Percentiles rank a stretch among this genome's conserved stretches.
Evolutionary conservation across 2,329 filamentous ascomycete genomes (phyloP).

Genomic region (Setomelanomma holmii): DNA sequence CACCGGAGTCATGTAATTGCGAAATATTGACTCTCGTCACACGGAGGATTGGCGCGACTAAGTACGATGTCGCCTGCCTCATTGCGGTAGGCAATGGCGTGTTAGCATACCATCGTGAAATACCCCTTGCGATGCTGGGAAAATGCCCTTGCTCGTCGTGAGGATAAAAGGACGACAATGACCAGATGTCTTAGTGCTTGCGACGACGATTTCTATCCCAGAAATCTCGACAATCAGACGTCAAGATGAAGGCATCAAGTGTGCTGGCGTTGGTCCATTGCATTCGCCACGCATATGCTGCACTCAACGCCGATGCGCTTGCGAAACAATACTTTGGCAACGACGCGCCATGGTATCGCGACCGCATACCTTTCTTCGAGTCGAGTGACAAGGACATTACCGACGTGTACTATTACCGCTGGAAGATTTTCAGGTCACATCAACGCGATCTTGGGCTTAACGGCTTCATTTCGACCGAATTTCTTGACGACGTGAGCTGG

Average conservation of each 20-base stretch:
- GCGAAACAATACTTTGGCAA: constrained; percentile 49
- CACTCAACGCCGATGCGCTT: constrained; percentile 37
- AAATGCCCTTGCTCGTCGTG: too few relatives aligned
- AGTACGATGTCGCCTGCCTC: constrained; percentile 8
- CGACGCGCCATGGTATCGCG: constrained; percentile 50
- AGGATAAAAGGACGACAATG: neutral
- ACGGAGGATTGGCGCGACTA: neutral
- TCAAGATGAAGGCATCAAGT: constrained; percentile 1
- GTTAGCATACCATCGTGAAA: neutral
- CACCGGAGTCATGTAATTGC: neutral
- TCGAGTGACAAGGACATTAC: constrained; percentile 48
- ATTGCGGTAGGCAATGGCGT: neutral
- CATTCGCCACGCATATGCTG: constrained; percentile 8
- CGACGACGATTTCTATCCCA: neutral
- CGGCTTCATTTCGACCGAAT: constrained; percentile 56
- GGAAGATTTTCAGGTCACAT: constrained; percentile 54
- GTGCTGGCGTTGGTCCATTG: neutral
- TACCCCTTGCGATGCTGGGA: too few relatives aligned
- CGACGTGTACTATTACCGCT: constrained; percentile 57
- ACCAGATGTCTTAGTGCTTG: too few relatives aligned
- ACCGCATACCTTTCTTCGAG: constrained; percentile 51
- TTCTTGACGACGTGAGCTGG: constrained; percentile 55
- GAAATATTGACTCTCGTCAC: constrained; percentile 11
- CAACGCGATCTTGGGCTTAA: constrained; percentile 53
- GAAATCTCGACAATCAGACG: neutral